Base-by-base conservation (phyloP, 1,139 yeast species). In the Pichia sp. region DNA sequence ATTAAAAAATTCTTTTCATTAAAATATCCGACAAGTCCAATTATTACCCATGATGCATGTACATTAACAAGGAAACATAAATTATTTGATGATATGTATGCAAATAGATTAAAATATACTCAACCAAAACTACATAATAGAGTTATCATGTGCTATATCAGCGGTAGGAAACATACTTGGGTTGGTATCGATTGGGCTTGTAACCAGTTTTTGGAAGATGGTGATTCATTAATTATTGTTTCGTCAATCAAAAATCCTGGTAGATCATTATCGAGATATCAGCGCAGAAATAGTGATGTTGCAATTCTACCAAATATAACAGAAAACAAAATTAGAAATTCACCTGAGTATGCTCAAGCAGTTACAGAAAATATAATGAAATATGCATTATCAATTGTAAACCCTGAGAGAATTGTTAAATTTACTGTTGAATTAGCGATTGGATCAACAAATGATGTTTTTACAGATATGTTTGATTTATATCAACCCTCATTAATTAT, bases 81-180 rank as follows among this genome's bases (percentile, higher is more conserved):
- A 40, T 63, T 70, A 31, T 79, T 63, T 53, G 65, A 61, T 51
- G 48, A 51, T 41, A 44, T 66, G 42, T 61, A 66, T 33, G 63
- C 66, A 28, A 56, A 60, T 6, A 52, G 57, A 40, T 26, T 61
- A 29, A 55, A 53, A 32, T 50, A 56, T 2, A 54, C 60, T 55
- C 55, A 54, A 59, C 73, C 86, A 28, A 67, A 70, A 5, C 63
- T 79, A 43, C 79, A 80, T 1, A 68, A 70, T 39, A 67, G 90
- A 58, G 75, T 75, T 2, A 71, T 84, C 7, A 60, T 85, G 57
- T 81, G 83, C 30, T 84, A 83, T 61, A 71, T 85, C 6, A 74
- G 81, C 53, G 95, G 88, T 1, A 69, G 90, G 52, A 74, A 70
- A 42, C 90, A 84, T 65, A 83, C 92, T 0, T 85, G 94, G 92